Percentiles rank a stretch among this genome's conserved stretches.
Conservation (phyloP, 1,139 yeast genomes). For the Kurtzmaniella quercitrusa region DNA sequence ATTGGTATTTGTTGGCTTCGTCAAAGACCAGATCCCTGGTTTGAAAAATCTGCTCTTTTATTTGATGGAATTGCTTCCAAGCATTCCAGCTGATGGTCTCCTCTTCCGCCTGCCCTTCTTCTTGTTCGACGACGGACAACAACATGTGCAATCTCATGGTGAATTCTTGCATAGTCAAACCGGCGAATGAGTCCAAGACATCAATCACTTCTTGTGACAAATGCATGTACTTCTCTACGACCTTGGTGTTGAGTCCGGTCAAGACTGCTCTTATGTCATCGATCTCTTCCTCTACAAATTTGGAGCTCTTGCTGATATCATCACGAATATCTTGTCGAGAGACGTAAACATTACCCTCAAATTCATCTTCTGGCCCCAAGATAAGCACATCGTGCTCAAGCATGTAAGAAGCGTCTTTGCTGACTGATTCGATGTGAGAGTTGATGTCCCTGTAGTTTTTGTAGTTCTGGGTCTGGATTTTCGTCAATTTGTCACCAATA, state of each 20-base stretch:
- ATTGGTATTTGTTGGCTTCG: conserved; percentile 36
- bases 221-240: conserved; percentile 35
- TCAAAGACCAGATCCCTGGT: conserved; percentile 55
- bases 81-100: conserved; percentile 51
- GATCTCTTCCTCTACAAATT: conserved; percentile 30
- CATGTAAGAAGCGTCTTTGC: conserved; percentile 44
- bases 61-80: conserved; percentile 62
- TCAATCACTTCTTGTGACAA: conserved; percentile 56
- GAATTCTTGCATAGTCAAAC: conserved; percentile 56
- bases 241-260: conserved; percentile 27
- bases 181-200: conserved; percentile 69
- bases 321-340: conserved; percentile 60
- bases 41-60: conserved; percentile 51
- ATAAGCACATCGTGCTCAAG: conserved; percentile 32
- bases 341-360: conserved; percentile 24
- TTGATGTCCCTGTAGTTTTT: conserved; percentile 44
- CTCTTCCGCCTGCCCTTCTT: conserved; percentile 14
- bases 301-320: conserved; percentile 35
- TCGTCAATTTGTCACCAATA: conserved; percentile 37
- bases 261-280: conserved; percentile 29
- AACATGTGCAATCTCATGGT: conserved; percentile 30
- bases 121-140: conserved; percentile 25
- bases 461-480: conserved; percentile 39
- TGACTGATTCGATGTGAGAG: conserved; percentile 42
- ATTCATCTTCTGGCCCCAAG: conserved; percentile 20